phyloP scores from a whole-genome alignment of 148 eudicot species.

The Silene conica region DNA sequence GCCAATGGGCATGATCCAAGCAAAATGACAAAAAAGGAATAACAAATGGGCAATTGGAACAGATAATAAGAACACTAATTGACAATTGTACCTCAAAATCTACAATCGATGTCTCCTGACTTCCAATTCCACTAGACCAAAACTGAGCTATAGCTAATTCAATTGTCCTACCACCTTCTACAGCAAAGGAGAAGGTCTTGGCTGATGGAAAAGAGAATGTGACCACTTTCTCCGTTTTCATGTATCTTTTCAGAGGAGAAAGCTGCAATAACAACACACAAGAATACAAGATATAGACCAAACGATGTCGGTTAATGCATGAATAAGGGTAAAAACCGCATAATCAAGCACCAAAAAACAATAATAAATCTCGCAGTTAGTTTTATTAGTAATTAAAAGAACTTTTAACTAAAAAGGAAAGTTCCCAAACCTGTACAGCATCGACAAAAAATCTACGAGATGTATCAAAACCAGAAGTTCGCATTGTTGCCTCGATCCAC shows the following conservation, averaged over 20 bases:
- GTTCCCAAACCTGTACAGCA: constrained; percentile 68
- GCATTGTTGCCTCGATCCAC: constrained; percentile 96
- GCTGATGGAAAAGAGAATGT: constrained; percentile 85
- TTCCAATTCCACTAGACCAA: constrained; percentile 98
- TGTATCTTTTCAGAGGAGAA: constrained; percentile 86
- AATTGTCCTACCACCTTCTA: constrained; percentile 88
- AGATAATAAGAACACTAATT: background rate
- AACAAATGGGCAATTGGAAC: background rate
- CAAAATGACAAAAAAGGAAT: background rate
- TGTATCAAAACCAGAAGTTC: constrained; percentile 81
- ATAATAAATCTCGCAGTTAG: too few species aligned
- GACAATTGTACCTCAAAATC: constrained; percentile 75
- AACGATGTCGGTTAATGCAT: constrained; percentile 13
- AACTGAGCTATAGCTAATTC: constrained; percentile 91
- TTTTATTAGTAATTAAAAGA: too few species aligned
- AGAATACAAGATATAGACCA: constrained; percentile 16
- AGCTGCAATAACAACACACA: constrained; percentile 41
- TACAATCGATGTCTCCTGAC: constrained; percentile 63
- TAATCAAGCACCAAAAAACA: constrained; percentile 9
- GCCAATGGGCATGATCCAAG: background rate
- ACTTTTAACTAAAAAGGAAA: too few species aligned
- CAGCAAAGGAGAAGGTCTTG: constrained; percentile 75
- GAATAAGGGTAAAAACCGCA: constrained; percentile 10
- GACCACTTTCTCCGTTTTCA: constrained; percentile 77
- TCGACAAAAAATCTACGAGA: constrained; percentile 80